Evolutionary conservation across 805 yeast species (phyloP).

Genomic region (Saccharomycopsis oosterbeekiorum): DNA sequence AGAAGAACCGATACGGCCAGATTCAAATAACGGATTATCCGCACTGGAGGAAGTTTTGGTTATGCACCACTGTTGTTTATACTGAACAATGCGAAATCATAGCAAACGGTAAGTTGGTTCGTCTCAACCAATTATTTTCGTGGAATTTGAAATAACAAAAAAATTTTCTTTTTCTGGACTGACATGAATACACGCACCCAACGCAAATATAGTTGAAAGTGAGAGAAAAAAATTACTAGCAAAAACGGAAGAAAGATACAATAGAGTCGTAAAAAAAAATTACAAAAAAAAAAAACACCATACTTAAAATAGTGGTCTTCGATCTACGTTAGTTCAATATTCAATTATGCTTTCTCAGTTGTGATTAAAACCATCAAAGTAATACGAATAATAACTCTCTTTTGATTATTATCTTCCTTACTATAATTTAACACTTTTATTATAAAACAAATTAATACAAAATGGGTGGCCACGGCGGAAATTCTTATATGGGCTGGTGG

Average conservation of each 20-base stretch:
- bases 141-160: background rate
- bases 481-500: conserved; percentile 96
- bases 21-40: no score
- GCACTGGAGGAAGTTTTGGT: background rate
- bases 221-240: background rate
- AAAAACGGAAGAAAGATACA: background rate
- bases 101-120: background rate
- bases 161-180: background rate
- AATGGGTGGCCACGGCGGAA: conserved; percentile 64
- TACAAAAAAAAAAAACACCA: background rate
- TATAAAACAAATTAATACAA: conserved; percentile 16
- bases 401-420: background rate
- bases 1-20: no score
- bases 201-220: background rate
- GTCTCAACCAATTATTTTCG: background rate
- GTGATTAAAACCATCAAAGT: background rate
- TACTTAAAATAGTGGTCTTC: background rate
- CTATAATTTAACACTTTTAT: conserved; percentile 1
- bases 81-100: background rate
- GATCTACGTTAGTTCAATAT: no score
- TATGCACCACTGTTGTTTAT: background rate
- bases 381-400: background rate
- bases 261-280: no score
- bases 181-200: background rate
- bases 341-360: no score